phyloP scores from a whole-genome alignment of 1,284 basidiomycete genomes.

The Tremellales sp. region DNA sequence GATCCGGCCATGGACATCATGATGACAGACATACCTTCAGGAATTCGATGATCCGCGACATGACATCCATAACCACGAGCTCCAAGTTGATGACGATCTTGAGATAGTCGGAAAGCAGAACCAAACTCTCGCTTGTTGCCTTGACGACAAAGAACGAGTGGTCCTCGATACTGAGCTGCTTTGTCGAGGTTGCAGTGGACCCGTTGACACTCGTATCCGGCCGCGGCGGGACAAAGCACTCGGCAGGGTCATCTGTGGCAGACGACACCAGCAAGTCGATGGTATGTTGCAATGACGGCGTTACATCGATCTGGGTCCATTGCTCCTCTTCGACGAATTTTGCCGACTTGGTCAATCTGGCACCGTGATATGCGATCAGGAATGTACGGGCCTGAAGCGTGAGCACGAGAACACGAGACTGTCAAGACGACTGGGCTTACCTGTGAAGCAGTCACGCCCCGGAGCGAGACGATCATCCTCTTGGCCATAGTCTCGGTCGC shows the following conservation, averaged over 20 bases:
- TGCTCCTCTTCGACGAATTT: conserved; percentile 64
- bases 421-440: conserved; percentile 46
- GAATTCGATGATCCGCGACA: conserved; percentile 91
- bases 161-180: conserved; percentile 78
- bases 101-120: conserved; percentile 78
- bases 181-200: conserved; percentile 35
- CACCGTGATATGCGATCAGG: conserved; percentile 78
- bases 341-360: conserved; percentile 74
- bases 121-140: conserved; percentile 75
- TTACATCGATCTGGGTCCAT: conserved; percentile 68
- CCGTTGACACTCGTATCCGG: conserved; percentile 4
- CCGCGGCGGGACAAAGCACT: conserved; percentile 54
- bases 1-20: neutral
- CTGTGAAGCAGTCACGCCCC: conserved; percentile 77
- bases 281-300: conserved; percentile 62
- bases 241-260: conserved; percentile 74
- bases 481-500: conserved; percentile 77
- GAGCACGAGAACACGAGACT: neutral
- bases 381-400: conserved; percentile 73
- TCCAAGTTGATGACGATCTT: conserved; percentile 82
- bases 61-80: conserved; percentile 85
- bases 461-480: conserved; percentile 85
- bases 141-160: conserved; percentile 77
- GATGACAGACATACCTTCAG: conserved; percentile 60
- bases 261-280: conserved; percentile 71